These are phyloP conservation scores for Fusarium buharicum DNA, from an alignment of 2,329 filamentous ascomycete species.

Conservation along the genomic window DNA sequence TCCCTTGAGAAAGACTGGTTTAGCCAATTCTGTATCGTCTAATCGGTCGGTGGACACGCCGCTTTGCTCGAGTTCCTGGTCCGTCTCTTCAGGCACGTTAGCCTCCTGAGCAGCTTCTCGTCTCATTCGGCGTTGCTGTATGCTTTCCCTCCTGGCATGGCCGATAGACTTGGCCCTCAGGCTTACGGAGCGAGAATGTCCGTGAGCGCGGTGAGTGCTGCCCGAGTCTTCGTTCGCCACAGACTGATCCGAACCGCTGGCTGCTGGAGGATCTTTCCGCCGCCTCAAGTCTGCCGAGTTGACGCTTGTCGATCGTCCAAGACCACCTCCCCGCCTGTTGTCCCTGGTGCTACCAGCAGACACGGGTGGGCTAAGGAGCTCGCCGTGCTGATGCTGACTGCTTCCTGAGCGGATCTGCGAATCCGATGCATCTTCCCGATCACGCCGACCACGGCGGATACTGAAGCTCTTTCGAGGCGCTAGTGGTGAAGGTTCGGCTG, in stretches of 20 bases:
- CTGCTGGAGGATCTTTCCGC: conserved; percentile 76
- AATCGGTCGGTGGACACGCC: conserved; percentile 70
- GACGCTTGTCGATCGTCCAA: conserved; percentile 90
- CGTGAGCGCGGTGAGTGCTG: conserved; percentile 62
- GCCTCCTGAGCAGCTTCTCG: conserved; percentile 78
- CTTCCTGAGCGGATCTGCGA: conserved; percentile 64
- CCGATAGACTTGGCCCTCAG: conserved; percentile 87
- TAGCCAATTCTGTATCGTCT: conserved; percentile 80
- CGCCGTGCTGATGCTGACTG: conserved; percentile 78
- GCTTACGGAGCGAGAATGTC: conserved; percentile 69
- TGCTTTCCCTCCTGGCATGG: conserved; percentile 89
- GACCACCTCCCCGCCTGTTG: conserved; percentile 69
- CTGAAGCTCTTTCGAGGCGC: conserved; percentile 88
- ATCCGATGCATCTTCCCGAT: conserved; percentile 61
- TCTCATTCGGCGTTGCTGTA: conserved; percentile 82
- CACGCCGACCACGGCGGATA: conserved; percentile 70
- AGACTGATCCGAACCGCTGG: conserved; percentile 83
- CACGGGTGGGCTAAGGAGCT: conserved; percentile 78
- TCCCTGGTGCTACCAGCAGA: conserved; percentile 67
- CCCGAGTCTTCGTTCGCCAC: conserved; percentile 64
- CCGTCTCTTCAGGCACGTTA: conserved; percentile 91
- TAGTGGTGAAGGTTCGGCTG: conserved; percentile 68
- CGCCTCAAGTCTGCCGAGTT: conserved; percentile 85
- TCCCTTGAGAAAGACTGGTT: conserved; percentile 95
- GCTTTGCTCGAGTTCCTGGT: conserved; percentile 76